Percentiles rank a stretch among this genome's conserved stretches.
phyloP scores from a whole-genome alignment of 2,329 filamentous ascomycete species.

The Fusarium transvaalense region DNA sequence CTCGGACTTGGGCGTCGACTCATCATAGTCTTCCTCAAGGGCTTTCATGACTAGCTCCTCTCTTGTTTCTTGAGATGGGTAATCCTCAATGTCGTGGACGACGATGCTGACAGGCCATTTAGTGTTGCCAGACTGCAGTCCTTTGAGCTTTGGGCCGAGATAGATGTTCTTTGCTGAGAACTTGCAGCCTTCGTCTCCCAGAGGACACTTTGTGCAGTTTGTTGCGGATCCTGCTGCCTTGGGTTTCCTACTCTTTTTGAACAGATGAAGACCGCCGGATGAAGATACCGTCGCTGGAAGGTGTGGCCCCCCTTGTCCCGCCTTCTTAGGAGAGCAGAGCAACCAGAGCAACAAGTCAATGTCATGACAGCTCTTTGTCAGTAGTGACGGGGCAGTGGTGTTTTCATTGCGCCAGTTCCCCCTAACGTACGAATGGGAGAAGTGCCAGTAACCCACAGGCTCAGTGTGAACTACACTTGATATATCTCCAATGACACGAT shows the following conservation, averaged over 20 bases:
- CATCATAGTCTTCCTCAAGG: constrained; percentile 67
- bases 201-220: constrained; percentile 83
- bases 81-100: constrained; percentile 91
- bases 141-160: constrained; percentile 70
- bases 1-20: constrained; percentile 60
- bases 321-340: constrained; percentile 75
- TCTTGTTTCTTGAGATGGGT: constrained; percentile 60
- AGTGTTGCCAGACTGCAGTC: constrained; percentile 73
- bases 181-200: constrained; percentile 78
- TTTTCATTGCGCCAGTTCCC: constrained; percentile 93
- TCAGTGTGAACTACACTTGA: constrained; percentile 91
- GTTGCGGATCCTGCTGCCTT: constrained; percentile 78
- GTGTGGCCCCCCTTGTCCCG: constrained; percentile 68
- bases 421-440: constrained; percentile 88
- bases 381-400: constrained; percentile 80
- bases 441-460: constrained; percentile 97
- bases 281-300: constrained; percentile 82
- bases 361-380: constrained; percentile 97
- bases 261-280: constrained; percentile 81
- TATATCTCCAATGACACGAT: constrained; percentile 84
- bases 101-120: constrained; percentile 90
- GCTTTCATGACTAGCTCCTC: constrained; percentile 58
- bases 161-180: constrained; percentile 91
- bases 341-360: constrained; percentile 95
- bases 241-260: constrained; percentile 82